Conservation (phyloP, 1,284 basidiomycete species). For the Pseudozyma tsukubaensis region DNA sequence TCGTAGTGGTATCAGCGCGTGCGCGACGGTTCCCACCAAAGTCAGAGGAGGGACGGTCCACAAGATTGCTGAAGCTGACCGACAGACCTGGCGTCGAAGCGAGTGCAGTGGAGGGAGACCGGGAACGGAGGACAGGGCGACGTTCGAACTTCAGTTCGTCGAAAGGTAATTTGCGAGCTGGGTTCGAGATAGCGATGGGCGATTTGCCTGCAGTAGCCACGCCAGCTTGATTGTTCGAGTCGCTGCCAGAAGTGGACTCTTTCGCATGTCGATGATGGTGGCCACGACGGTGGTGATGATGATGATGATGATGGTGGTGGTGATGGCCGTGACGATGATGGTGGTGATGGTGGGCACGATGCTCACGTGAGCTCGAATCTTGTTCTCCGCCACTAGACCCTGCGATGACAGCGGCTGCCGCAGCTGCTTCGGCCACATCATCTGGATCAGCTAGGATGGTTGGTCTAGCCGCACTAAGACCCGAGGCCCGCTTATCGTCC, state of each 20-base stretch:
- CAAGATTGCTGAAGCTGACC: conserved; percentile 45
- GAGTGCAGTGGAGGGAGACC: conserved; percentile 46
- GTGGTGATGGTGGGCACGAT: conserved; percentile 26
- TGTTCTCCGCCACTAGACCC: conserved; percentile 9
- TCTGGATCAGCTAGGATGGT: conserved; percentile 23
- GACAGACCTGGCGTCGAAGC: conserved; percentile 27
- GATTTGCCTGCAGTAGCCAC: conserved; percentile 1
- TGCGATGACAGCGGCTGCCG: conserved; percentile 21
- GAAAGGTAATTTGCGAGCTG: conserved; percentile 4
- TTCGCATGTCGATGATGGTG: conserved; percentile 17
- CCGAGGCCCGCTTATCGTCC: conserved; percentile 8
- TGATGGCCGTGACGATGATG: conserved; percentile 25
- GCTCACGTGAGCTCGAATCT: not conserved
- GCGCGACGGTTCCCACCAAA: conserved; percentile 17
- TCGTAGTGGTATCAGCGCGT: conserved; percentile 38
- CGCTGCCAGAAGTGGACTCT: not conserved
- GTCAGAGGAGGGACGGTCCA: conserved; percentile 29
- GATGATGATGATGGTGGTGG: conserved; percentile 25
- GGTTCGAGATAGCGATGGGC: conserved; percentile 13
- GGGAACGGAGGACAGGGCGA: conserved; percentile 54
- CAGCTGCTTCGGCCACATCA: conserved; percentile 25
- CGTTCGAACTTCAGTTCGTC: conserved; percentile 57
- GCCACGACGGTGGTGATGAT: conserved; percentile 25
- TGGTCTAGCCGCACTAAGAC: conserved; percentile 24
- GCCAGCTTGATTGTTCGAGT: not conserved